Evolutionary conservation across 2,329 filamentous ascomycete species (phyloP), one percentile per base, ranked within the genome.

Genomic region (Exophiala spinifera): DNA sequence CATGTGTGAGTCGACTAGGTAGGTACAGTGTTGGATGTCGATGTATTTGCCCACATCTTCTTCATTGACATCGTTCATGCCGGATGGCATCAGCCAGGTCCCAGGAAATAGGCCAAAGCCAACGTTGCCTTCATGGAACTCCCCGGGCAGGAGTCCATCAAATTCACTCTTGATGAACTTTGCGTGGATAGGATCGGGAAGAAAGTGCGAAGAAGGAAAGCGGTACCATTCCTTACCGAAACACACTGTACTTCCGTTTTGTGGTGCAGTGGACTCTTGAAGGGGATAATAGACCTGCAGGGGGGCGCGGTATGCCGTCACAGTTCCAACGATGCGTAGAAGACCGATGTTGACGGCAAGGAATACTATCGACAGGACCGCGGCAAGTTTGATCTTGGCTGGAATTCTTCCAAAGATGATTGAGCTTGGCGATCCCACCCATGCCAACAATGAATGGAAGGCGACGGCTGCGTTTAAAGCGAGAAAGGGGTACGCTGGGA

Each of bases 151-250:
- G 15, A 99, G 76, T 1, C 94, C 94, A 7, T 81, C 81, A 70
- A 99, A 99, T 61, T 94, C 90, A 63, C 89, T 95, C 61, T 87
- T 89, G 63, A 99, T 77, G 66, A 96, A 99, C 64, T 94, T 96
- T 64, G 89, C 87, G 61, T 83, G 86, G 76, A 94, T 88, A 46
- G 83, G 81, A n/a, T 85, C 77, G 0, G 94, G 92, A 2, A 99
- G 77, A 68, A 94, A 91, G 74, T 91, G 97, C 0, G 91, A 95
- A 0, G 88, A 92, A 1, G 94, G 92, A 68, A 96, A 97, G 33
- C 94, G 88, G 70, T 99, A 96, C 94, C 94, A 99, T 69, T 99
- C 94, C 69, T 97, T 99, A 23, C 89, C 91, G 36, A 96, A 82
- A 69, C 94, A 99, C 2, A 99, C 83, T 15, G 79, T 84, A 59